Percentiles rank a stretch among this genome's conserved stretches.
These are phyloP conservation scores for Candida suzukii DNA, from an alignment of 805 yeast genomes.

Conservation along the genomic window DNA sequence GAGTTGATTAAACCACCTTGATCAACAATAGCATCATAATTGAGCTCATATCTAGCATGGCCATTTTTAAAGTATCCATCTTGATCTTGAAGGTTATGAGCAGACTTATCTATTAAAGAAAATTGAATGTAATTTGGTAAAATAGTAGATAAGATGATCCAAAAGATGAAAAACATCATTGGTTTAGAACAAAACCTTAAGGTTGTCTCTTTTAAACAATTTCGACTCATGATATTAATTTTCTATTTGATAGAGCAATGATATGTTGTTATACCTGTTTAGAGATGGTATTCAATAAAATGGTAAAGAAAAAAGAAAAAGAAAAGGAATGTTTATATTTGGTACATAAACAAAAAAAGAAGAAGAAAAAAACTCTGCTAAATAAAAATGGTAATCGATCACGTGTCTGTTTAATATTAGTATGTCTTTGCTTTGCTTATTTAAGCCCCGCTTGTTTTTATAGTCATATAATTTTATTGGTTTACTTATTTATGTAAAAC, in stretches of 20 bases:
- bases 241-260: too few relatives aligned
- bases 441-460: too few relatives aligned
- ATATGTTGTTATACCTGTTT: too few relatives aligned
- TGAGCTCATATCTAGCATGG: background rate
- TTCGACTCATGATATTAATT: background rate
- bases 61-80: background rate
- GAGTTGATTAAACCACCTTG: constrained; percentile 9
- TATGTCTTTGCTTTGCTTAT: too few relatives aligned
- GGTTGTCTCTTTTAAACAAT: background rate
- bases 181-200: background rate
- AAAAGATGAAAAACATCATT: background rate
- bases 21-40: background rate
- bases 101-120: background rate
- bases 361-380: too few relatives aligned
- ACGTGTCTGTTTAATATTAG: too few relatives aligned
- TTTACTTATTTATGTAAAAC: constrained; percentile 1
- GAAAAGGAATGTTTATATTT: too few relatives aligned
- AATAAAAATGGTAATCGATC: too few relatives aligned
- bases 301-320: too few relatives aligned
- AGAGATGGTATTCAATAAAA: too few relatives aligned
- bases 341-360: too few relatives aligned
- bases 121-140: background rate
- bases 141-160: background rate
- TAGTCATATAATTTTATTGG: too few relatives aligned
- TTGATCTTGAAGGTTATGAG: background rate